These are phyloP conservation scores for Thelonectria discophora DNA, from an alignment of 2,329 filamentous ascomycete genomes.

Conservation along the genomic window DNA sequence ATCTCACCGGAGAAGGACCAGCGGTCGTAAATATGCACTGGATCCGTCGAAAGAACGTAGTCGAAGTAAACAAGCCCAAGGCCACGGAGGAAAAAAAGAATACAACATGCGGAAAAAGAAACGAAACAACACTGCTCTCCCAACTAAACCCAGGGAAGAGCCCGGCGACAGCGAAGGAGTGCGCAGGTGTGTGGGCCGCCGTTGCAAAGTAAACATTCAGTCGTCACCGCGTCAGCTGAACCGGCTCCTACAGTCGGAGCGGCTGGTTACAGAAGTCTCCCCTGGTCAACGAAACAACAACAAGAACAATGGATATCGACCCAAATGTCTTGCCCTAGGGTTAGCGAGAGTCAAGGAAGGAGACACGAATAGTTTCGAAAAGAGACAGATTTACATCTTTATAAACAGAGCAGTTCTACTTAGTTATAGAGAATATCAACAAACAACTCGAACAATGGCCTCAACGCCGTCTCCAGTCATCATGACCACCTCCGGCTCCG, in stretches of 20 bases:
- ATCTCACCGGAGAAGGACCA: constrained; percentile 18
- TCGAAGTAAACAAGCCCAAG: neutral
- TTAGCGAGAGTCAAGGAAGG: neutral
- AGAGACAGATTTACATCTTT: no score
- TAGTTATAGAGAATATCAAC: neutral
- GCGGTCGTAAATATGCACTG: neutral
- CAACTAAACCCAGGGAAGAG: neutral
- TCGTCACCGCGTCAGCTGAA: constrained; percentile 30
- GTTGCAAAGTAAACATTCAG: constrained; percentile 40
- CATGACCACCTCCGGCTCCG: neutral
- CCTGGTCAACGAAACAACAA: neutral
- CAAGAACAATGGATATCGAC: neutral
- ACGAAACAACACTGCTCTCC: neutral
- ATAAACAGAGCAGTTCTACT: no score
- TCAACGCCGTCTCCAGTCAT: constrained; percentile 1
- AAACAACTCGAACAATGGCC: constrained; percentile 14
- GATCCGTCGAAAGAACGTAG: no score
- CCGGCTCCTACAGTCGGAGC: neutral
- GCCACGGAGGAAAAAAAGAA: neutral
- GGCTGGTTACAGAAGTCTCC: constrained; percentile 5
- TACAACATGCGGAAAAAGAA: neutral
- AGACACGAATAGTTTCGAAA: neutral
- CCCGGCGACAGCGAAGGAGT: constrained; percentile 23
- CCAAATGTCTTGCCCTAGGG: neutral
- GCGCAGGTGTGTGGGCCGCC: constrained; percentile 30